Conservation (phyloP, 1,284 basidiomycete genomes). For the Ceratobasidium sp. region DNA sequence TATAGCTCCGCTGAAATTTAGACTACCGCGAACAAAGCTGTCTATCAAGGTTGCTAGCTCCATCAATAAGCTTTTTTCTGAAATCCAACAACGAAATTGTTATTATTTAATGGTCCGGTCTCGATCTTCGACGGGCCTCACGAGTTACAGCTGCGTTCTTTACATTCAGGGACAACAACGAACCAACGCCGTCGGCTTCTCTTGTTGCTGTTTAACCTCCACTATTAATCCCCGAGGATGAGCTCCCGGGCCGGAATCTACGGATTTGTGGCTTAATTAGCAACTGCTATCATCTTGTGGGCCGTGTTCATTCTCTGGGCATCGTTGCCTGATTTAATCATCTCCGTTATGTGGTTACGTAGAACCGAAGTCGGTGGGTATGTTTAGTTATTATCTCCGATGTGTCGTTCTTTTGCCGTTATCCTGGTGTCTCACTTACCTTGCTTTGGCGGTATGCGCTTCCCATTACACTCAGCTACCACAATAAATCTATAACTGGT, state of each 20-base stretch:
- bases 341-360: conserved; percentile 77
- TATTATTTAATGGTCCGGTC: too few relatives aligned
- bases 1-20: too few relatives aligned
- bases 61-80: too few relatives aligned
- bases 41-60: too few relatives aligned
- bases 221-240: conserved; percentile 49
- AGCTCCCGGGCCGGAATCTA: conserved; percentile 83
- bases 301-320: conserved; percentile 78
- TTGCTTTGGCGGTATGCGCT: conserved; percentile 76
- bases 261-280: conserved; percentile 86
- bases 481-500: conserved; percentile 77
- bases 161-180: conserved; percentile 17
- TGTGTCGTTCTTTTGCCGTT: conserved; percentile 73
- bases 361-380: conserved; percentile 90
- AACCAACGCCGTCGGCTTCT: conserved; percentile 65
- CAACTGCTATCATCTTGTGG: conserved; percentile 80
- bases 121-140: background rate
- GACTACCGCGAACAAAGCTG: too few relatives aligned
- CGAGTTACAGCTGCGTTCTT: background rate
- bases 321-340: conserved; percentile 66
- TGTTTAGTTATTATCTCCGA: too few relatives aligned
- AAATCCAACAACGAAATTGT: too few relatives aligned
- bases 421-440: conserved; percentile 83
- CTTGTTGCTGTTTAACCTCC: conserved; percentile 70
- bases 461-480: conserved; percentile 78